Percentiles rank a stretch among this genome's conserved stretches.
Conservation (phyloP, 257 asterid genomes). For the Perilla frutescens region DNA sequence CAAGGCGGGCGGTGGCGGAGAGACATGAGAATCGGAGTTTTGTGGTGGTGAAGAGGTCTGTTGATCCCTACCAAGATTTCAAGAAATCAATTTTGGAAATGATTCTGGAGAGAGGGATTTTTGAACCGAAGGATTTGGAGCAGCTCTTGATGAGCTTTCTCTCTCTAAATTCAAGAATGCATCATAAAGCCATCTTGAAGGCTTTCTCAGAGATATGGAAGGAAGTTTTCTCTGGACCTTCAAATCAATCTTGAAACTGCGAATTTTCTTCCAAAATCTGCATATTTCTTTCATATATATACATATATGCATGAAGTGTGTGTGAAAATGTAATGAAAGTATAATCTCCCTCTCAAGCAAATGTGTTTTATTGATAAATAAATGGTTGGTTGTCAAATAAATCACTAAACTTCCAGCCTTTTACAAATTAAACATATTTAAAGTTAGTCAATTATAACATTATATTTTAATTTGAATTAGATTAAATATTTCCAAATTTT, state of each 20-base stretch:
- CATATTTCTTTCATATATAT: no score
- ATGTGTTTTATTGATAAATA: no score
- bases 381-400: no score
- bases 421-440: no score
- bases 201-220: slow-evolving; percentile 69
- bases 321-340: not conserved
- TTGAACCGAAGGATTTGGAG: slow-evolving; percentile 61
- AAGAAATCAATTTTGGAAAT: slow-evolving; percentile 74
- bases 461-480: no score
- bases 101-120: slow-evolving; percentile 63
- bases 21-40: slow-evolving; percentile 47
- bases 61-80: slow-evolving; percentile 69
- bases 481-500: no score
- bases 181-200: slow-evolving; percentile 64
- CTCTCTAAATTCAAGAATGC: slow-evolving; percentile 63
- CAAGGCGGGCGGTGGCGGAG: not conserved
- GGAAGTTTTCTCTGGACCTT: slow-evolving; percentile 44
- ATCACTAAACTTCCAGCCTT: no score
- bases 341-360: not conserved
- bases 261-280: no score
- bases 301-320: not conserved
- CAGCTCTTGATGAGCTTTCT: slow-evolving; percentile 68
- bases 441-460: no score
- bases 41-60: slow-evolving; percentile 67
- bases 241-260: slow-evolving; percentile 7